Evolutionary conservation across 1,139 yeast species (phyloP), one percentile per base, ranked within the genome.

Genomic region (Hanseniaspora gamundiae): DNA sequence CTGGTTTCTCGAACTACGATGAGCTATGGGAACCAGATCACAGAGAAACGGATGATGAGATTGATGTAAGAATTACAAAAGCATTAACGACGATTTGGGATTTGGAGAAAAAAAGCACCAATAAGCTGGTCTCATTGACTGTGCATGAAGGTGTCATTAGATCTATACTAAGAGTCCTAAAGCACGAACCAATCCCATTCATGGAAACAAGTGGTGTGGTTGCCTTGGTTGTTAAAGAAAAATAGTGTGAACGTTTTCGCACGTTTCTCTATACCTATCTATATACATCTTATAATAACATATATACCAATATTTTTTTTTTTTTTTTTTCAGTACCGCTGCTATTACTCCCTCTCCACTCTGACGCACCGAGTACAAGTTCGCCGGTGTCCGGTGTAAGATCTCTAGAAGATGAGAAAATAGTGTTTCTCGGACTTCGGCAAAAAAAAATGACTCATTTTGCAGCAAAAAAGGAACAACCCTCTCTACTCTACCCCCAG

Each of bases 101-200:
- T 14, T 57, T 67, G 38, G 61, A 52, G 28, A 56, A 65, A 40
- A 66, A 65, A 40, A 31, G 47, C 30, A 56, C 49, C 2, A 62
- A 64, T 26, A 52, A 63, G 14, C 58, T 68, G 19, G 55, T 77
- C 36, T 74, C 73, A 24, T 60, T 73, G 38, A 74, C 82, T 2
- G 72, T 80, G 17, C 83, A 78, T 54, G 77, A 80, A 1, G 83
- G 82, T 9, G 76, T 76, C 35, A 77, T 78, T 36, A 62, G 74
- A 45, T 66, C 74, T 38, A 63, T 73, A 21, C 60, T 77, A 14
- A 67, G 76, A 20, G 80, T 70, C 1, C 53, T 73, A 41, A 68
- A 69, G 2, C 82, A 77, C 52, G 66, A 80, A 43, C 63, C 66
- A 29, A 72, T 76, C 51, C 66, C 75, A 17, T 69, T 52, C 38